These are phyloP conservation scores for Macrolepiota dolichaula DNA, from an alignment of 768 basidiomycete genomes.

Conservation along the genomic window DNA sequence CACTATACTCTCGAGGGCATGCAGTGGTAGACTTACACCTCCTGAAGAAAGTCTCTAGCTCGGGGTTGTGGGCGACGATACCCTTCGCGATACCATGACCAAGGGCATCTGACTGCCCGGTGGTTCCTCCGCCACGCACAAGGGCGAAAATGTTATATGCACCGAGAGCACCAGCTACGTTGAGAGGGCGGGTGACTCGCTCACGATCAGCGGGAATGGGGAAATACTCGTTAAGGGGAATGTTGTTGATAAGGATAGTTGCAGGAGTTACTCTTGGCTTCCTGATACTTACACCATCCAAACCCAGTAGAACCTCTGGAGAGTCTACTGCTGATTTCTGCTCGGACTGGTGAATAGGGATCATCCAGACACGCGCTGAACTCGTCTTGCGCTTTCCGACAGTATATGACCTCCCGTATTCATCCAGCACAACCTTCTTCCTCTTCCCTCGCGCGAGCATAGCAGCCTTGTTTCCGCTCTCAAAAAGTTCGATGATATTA, in stretches of 20 bases:
- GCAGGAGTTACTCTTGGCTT: conserved; percentile 42
- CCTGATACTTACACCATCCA: conserved; percentile 21
- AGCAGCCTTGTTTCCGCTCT: conserved; percentile 57
- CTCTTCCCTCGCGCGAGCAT: conserved; percentile 45
- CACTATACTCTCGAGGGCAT: neutral
- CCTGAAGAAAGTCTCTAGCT: conserved; percentile 59
- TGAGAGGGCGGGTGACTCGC: conserved; percentile 77
- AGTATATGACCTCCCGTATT: conserved; percentile 81
- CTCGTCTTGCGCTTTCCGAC: conserved; percentile 88
- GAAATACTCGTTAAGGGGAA: conserved; percentile 80
- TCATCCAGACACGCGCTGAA: conserved; percentile 90
- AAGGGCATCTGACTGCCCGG: conserved; percentile 89
- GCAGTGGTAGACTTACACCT: conserved; percentile 51
- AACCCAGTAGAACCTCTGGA: conserved; percentile 23
- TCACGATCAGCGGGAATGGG: conserved; percentile 72
- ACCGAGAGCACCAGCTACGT: conserved; percentile 78
- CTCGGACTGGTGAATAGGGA: conserved; percentile 44
- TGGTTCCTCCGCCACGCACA: conserved; percentile 83
- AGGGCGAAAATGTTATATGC: conserved; percentile 79
- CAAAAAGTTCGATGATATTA: conserved; percentile 57
- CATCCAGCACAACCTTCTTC: conserved; percentile 63
- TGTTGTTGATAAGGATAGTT: conserved; percentile 81
- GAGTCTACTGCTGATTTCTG: conserved; percentile 13
- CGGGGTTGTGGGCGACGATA: conserved; percentile 67
- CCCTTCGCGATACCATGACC: conserved; percentile 75